phyloP scores from a whole-genome alignment of 352 stramenopile genomes.

The Globisporangium okanoganense region DNA sequence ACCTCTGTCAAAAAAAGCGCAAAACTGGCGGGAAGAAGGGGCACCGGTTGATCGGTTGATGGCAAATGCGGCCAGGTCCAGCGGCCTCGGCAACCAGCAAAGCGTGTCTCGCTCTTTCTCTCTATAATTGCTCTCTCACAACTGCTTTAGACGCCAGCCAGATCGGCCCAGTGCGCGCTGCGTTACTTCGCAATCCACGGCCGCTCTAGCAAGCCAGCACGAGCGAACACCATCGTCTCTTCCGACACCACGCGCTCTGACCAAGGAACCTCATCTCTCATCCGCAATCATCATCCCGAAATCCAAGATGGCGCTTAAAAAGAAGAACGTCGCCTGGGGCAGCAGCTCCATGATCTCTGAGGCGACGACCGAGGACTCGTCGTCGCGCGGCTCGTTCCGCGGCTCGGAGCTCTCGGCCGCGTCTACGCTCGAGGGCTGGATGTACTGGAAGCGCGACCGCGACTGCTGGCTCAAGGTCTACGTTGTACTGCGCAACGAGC shows the following conservation, averaged over 20 bases:
- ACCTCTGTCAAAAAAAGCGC: not conserved
- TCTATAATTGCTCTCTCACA: conserved; percentile 4
- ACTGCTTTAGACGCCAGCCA: not conserved
- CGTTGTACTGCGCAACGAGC: conserved; percentile 59
- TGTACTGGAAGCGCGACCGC: conserved; percentile 68
- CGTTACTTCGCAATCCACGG: conserved; percentile 8
- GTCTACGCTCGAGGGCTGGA: conserved; percentile 49
- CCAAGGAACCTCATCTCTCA: not conserved
- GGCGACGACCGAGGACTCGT: conserved; percentile 33
- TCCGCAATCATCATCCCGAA: too few relatives aligned
- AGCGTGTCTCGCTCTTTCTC: conserved; percentile 2
- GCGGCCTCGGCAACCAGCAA: not conserved
- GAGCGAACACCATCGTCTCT: not conserved
- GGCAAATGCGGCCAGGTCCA: not conserved
- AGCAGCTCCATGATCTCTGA: conserved; percentile 42
- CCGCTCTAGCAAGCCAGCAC: not conserved
- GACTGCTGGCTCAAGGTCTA: conserved; percentile 79
- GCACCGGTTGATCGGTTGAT: not conserved
- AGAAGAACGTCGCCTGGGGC: conserved; percentile 21
- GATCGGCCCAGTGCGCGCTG: conserved; percentile 2
- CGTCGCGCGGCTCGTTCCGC: conserved; percentile 25
- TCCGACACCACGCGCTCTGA: too few relatives aligned
- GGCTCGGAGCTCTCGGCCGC: conserved; percentile 17
- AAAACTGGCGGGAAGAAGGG: not conserved
- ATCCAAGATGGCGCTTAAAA: conserved; percentile 21